A percentile compares a stretch with the other conserved stretches of the same genome.
Conservation (phyloP, 164 flowering plant species). For the Saururus chinensis region DNA sequence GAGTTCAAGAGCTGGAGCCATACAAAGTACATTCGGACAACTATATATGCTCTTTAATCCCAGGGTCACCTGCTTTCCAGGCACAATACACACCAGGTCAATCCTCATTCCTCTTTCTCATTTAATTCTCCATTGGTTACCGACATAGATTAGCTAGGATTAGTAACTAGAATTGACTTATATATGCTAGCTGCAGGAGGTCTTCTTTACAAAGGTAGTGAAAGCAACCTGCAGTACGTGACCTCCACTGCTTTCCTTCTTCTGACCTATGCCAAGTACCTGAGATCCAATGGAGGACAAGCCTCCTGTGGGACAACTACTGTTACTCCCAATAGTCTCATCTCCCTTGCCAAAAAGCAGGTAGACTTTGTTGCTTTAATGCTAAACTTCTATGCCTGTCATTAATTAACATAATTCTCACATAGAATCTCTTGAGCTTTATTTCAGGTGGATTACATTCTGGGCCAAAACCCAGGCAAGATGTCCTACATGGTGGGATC, state of each 20-base stretch:
- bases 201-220: slow-evolving; percentile 59
- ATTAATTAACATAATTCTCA: background rate
- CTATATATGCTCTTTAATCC: slow-evolving; percentile 76
- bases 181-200: slow-evolving; percentile 41
- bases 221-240: slow-evolving; percentile 82
- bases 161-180: too few relatives aligned
- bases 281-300: slow-evolving; percentile 22
- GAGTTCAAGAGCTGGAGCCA: slow-evolving; percentile 37
- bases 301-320: slow-evolving; percentile 42
- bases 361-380: background rate
- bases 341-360: slow-evolving; percentile 62
- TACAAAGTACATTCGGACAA: slow-evolving; percentile 83
- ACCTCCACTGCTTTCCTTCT: slow-evolving; percentile 65
- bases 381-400: background rate
- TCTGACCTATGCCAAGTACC: slow-evolving; percentile 63
- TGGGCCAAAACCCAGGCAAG: slow-evolving; percentile 67
- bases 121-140: too few relatives aligned
- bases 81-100: slow-evolving; percentile 88
- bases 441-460: slow-evolving; percentile 53
- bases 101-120: background rate
- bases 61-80: slow-evolving; percentile 61
- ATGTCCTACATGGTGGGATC: slow-evolving; percentile 92
- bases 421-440: too few relatives aligned
- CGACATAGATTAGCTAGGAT: too few relatives aligned
- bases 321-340: slow-evolving; percentile 34